Conservation (phyloP, 345 rosid genomes). For the Carallia brachiata region DNA sequence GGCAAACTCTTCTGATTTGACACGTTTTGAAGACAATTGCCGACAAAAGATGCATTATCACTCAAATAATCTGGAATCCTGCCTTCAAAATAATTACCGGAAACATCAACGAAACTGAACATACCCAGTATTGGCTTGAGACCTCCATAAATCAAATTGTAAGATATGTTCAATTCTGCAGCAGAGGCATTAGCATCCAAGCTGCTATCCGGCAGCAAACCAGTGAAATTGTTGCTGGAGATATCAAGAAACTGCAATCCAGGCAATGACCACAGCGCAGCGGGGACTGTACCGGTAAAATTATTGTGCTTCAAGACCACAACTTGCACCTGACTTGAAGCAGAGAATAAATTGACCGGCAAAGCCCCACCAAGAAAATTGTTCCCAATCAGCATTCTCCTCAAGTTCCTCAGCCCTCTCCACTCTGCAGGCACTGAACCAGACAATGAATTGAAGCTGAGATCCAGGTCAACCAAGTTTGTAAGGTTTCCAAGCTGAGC, state of each 20-base stretch:
- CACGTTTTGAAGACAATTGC: slow-evolving; percentile 70
- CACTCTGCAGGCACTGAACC: slow-evolving; percentile 65
- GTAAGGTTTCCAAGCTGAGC: slow-evolving; percentile 63
- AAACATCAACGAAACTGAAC: slow-evolving; percentile 50
- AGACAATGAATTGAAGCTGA: slow-evolving; percentile 62
- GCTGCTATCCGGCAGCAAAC: slow-evolving; percentile 47
- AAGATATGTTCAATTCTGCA: slow-evolving; percentile 56
- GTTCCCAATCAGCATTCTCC: slow-evolving; percentile 51
- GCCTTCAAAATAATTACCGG: slow-evolving; percentile 84
- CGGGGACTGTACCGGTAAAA: slow-evolving; percentile 57
- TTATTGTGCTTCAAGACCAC: slow-evolving; percentile 51
- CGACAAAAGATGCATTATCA: slow-evolving; percentile 47
- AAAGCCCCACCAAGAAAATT: slow-evolving; percentile 56
- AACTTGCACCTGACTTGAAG: slow-evolving; percentile 51
- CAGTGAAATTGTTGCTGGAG: slow-evolving; percentile 79
- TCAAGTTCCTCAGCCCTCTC: slow-evolving; percentile 60
- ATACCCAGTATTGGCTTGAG: slow-evolving; percentile 50
- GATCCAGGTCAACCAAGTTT: slow-evolving; percentile 73
- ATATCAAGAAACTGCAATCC: slow-evolving; percentile 57
- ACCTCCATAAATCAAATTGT: slow-evolving; percentile 66
- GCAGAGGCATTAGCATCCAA: slow-evolving; percentile 32
- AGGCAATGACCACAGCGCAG: slow-evolving; percentile 55
- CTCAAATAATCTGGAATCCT: slow-evolving; percentile 57
- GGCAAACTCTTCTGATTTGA: slow-evolving; percentile 51
- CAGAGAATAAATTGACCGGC: slow-evolving; percentile 50